phyloP scores from a whole-genome alignment of 2,329 filamentous ascomycete species.

The Aspergillus latus region DNA sequence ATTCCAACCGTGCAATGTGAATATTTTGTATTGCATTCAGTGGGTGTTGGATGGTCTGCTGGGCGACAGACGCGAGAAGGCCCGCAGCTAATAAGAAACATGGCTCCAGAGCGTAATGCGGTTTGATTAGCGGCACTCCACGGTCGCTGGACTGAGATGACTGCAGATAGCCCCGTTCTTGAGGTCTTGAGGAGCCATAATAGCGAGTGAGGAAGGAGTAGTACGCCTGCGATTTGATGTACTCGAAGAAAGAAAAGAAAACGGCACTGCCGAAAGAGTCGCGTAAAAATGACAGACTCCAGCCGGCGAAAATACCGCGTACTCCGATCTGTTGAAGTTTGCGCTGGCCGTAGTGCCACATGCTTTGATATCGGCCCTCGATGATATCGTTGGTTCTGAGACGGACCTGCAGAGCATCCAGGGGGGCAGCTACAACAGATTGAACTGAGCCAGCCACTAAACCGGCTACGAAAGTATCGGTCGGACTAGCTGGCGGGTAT shows the following conservation, averaged over 20 bases:
- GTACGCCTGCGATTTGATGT: conserved; percentile 62
- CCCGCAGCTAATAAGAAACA: conserved; percentile 61
- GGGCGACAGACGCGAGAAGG: conserved; percentile 57
- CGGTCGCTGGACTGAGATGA: conserved; percentile 29
- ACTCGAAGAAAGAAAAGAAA: conserved; percentile 65
- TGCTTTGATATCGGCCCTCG: conserved; percentile 59
- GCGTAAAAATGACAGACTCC: conserved; percentile 58
- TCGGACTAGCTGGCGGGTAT: conserved; percentile 58
- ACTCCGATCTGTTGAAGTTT: conserved; percentile 61
- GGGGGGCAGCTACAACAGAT: conserved; percentile 61
- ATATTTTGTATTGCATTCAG: conserved; percentile 58
- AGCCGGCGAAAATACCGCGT: conserved; percentile 64
- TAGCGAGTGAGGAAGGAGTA: conserved; percentile 61
- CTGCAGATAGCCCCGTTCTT: conserved; percentile 30
- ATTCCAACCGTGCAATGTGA: conserved; percentile 60
- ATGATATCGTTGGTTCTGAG: conserved; percentile 60
- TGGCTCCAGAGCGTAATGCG: conserved; percentile 64
- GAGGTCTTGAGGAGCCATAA: conserved; percentile 48
- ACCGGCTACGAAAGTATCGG: conserved; percentile 59
- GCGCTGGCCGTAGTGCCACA: conserved; percentile 62
- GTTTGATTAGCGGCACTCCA: conserved; percentile 52
- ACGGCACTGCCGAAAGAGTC: conserved; percentile 61
- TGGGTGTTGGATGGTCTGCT: conserved; percentile 61
- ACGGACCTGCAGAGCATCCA: conserved; percentile 63
- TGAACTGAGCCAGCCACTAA: conserved; percentile 60